Conservation (phyloP, 768 basidiomycete genomes). For the Boletus rufocinnamomeus region DNA sequence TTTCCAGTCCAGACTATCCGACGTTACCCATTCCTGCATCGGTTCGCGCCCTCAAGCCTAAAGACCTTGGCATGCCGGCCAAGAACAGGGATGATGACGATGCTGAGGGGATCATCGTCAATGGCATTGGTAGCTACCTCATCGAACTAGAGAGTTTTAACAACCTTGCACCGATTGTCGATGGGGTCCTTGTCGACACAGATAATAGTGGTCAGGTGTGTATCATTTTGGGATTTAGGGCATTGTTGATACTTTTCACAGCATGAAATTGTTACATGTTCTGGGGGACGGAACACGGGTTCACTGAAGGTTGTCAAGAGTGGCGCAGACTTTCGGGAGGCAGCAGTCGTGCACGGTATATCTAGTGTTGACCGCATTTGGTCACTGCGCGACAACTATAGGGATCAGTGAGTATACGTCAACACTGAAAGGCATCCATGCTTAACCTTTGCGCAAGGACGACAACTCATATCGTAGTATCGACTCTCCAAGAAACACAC, state of each 20-base stretch:
- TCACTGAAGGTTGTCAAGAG: slow-evolving; percentile 76
- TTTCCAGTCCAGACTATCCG: slow-evolving; percentile 40
- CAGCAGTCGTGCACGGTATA: slow-evolving; percentile 59
- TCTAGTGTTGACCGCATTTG: slow-evolving; percentile 60
- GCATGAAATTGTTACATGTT: slow-evolving; percentile 85
- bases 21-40: slow-evolving; percentile 56
- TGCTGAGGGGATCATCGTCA: slow-evolving; percentile 49
- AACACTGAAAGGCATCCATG: neutral
- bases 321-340: slow-evolving; percentile 77
- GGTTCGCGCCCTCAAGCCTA: slow-evolving; percentile 44
- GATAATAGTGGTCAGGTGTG: slow-evolving; percentile 72
- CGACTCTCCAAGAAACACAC: slow-evolving; percentile 56
- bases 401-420: slow-evolving; percentile 47
- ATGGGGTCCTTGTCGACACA: slow-evolving; percentile 73
- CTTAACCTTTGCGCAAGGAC: slow-evolving; percentile 36
- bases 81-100: slow-evolving; percentile 36
- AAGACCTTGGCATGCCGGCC: slow-evolving; percentile 39
- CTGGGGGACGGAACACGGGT: slow-evolving; percentile 77
- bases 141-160: slow-evolving; percentile 63
- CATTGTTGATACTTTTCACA: slow-evolving; percentile 29
- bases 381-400: slow-evolving; percentile 51
- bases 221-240: neutral
- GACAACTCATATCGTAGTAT: slow-evolving; percentile 59
- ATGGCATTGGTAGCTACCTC: slow-evolving; percentile 56
- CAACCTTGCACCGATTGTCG: slow-evolving; percentile 83